Evolutionary conservation across 139 green algal species (phyloP).

Genomic region (Micractinium conductrix): DNA sequence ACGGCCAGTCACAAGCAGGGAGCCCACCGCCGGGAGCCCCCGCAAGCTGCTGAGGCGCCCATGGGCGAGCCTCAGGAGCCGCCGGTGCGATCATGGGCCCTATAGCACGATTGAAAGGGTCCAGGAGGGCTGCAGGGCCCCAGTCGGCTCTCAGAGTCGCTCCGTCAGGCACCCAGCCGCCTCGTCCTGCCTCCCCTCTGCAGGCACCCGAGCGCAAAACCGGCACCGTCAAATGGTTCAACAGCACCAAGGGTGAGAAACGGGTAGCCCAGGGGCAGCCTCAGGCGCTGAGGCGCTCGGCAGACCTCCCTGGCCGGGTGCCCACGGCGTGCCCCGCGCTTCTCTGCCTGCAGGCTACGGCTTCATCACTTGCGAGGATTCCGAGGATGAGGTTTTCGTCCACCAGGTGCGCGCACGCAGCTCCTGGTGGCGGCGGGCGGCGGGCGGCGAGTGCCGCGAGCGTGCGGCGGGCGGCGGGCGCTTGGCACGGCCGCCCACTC

Average conservation of each 20-base stretch:
- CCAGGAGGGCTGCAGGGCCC: neutral
- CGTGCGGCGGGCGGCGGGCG: neutral
- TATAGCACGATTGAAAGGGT: neutral
- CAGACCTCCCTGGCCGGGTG: no score
- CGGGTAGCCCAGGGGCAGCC: neutral
- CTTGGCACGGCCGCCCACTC: neutral
- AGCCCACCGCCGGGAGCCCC: constrained; percentile 5
- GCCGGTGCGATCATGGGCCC: neutral
- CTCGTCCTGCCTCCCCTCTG: neutral
- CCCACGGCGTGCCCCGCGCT: neutral
- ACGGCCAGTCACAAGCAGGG: neutral
- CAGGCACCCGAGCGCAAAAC: constrained; percentile 34
- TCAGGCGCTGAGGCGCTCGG: no score
- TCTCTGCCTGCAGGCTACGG: constrained; percentile 52
- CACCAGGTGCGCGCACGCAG: constrained; percentile 87
- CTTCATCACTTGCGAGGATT: constrained; percentile 89
- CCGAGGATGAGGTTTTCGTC: constrained; percentile 93
- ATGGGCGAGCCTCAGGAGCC: constrained; percentile 26
- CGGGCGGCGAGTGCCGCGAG: neutral
- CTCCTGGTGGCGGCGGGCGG: no score
- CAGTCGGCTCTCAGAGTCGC: no score
- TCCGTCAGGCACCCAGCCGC: neutral
- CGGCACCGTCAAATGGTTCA: constrained; percentile 94
- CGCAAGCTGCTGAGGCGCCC: neutral
- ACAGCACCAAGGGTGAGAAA: constrained; percentile 73